These are phyloP conservation scores for Neonectria magnoliae DNA, from an alignment of 2,329 filamentous ascomycete species.

Conservation along the genomic window DNA sequence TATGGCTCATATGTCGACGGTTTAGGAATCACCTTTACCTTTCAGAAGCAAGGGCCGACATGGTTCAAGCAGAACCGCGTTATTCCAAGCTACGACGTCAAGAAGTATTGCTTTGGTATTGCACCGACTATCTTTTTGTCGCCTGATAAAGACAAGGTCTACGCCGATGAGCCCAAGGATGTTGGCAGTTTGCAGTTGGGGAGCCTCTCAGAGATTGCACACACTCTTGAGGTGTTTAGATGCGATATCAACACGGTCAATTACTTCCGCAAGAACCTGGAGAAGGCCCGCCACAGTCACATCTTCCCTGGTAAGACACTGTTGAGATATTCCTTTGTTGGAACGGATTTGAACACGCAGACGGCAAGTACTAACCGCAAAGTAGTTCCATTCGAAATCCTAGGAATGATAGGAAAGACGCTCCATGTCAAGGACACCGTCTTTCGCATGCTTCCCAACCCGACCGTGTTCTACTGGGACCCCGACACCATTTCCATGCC, in stretches of 20 bases:
- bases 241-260: too few species aligned
- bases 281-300: too few species aligned
- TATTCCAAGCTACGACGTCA: conserved; percentile 50
- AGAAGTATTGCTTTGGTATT: conserved; percentile 53
- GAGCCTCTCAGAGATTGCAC: too few species aligned
- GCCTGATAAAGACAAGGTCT: too few species aligned
- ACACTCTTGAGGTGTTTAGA: too few species aligned
- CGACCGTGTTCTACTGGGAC: conserved; percentile 41
- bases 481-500: too few species aligned
- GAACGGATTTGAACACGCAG: too few species aligned
- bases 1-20: conserved; percentile 45
- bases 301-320: too few species aligned
- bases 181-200: too few species aligned
- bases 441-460: conserved; percentile 56
- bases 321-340: too few species aligned
- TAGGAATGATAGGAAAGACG: conserved; percentile 53
- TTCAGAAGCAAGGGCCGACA: conserved; percentile 45
- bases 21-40: conserved; percentile 52
- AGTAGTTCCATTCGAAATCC: conserved; percentile 33
- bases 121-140: conserved; percentile 37
- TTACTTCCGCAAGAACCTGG: too few species aligned
- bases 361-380: too few species aligned
- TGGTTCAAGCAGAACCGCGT: conserved; percentile 48
- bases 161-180: background rate
- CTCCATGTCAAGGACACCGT: conserved; percentile 49